Evolutionary conservation across 2,329 filamentous ascomycete genomes (phyloP), one percentile per base, ranked within the genome.

Genomic region (Calonectria ilicicola): DNA sequence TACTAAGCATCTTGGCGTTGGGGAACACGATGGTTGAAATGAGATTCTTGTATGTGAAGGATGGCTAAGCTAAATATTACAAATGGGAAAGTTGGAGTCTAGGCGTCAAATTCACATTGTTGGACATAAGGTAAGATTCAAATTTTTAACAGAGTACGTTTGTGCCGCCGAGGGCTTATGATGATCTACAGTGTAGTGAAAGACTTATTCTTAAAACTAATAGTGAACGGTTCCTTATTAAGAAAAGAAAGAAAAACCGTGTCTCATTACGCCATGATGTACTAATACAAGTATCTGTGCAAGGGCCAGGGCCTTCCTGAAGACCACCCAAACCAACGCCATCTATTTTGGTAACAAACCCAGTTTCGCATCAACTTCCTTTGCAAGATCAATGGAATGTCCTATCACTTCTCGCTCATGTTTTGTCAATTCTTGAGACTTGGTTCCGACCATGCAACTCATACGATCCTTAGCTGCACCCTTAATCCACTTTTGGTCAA

Each of bases 401-500:
- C 9, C 29, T 5, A 79, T 14, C n/a, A 77, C 15, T 38, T 32
- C 12, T 15, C n/a, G 47, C 62, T 79, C 77, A 0, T 40, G 5
- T 0, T 1, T 29, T 0, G 27, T 56, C 4, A 81, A n/a, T 10
- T 74, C 44, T 1, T 29, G 67, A 5, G 38, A 76, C 32, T 67
- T 38, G 1, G 44, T 56, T 1, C 77, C 79, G 7, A 76, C 77
- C 85, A 86, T 86, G 53, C 84, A 86, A 69, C 83, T 85, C 80
- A 83, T 82, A 0, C 81, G 79, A 67, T 81, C 72, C 74, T 81
- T 85, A 5, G 63, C 73, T 1, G 60, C 75, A 0, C 82, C 83
- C 71, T 84, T 85, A 23, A 80, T 66, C 84, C 84, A 86, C 10
- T 69, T 78, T 9, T 81, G 84, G 49, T 86, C 82, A 27, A 83